phyloP scores from a whole-genome alignment of 768 basidiomycete genomes.

The Rhizopogon sp. region DNA sequence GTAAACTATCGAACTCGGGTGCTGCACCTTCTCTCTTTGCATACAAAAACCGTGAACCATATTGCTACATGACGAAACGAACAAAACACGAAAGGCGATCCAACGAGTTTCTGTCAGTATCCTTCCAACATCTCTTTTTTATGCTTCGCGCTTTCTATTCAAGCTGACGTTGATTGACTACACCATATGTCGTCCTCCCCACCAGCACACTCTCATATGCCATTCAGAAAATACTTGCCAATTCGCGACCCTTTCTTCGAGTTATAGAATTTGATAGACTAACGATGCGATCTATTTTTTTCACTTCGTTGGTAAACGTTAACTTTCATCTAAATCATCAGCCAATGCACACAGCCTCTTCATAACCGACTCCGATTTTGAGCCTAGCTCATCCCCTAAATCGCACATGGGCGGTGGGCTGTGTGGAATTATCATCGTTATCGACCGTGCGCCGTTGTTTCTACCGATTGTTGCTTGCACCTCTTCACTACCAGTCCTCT shows the following conservation, averaged over 20 bases:
- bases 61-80: too few species aligned
- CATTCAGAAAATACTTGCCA: constrained; percentile 78
- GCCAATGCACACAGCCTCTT: constrained; percentile 80
- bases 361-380: constrained; percentile 56
- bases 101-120: too few species aligned
- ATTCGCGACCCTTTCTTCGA: constrained; percentile 36
- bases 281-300: background rate
- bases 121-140: background rate
- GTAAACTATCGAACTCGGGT: too few species aligned
- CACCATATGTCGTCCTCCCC: constrained; percentile 73
- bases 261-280: background rate
- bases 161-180: background rate
- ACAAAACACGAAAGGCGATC: too few species aligned
- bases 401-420: constrained; percentile 40
- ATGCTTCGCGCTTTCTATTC: background rate
- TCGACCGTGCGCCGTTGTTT: constrained; percentile 55
- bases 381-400: constrained; percentile 44
- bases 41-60: too few species aligned
- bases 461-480: background rate
- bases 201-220: constrained; percentile 62
- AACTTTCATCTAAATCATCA: constrained; percentile 21
- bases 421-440: constrained; percentile 75
- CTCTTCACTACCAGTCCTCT: constrained; percentile 48
- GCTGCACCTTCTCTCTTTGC: too few species aligned
- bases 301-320: background rate